Base-by-base conservation (phyloP, 352 stramenopile species). In the Blastocystis hominis region DNA sequence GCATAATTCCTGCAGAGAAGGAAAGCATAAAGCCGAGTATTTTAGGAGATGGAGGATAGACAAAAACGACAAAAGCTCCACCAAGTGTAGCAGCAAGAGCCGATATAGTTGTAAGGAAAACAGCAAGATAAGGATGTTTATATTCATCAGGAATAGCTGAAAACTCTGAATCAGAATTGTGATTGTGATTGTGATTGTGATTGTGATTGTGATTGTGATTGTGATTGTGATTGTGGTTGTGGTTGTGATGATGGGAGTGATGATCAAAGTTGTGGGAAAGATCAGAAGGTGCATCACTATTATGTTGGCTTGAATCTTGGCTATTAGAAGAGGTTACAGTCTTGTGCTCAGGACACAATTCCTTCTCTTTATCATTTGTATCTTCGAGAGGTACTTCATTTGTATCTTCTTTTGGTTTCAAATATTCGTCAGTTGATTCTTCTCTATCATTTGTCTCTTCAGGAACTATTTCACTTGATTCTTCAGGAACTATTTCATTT, bases 101-200 rank as follows among this genome's bases (percentile, higher is more conserved):
- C 24, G 30, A 59, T 0, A 86, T 68, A 9, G 76, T 86, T 24
- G 76, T 86, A 6, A 72, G 42, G 9, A 68, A 36, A 1, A 86
- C 42, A 46, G 76, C 76, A 4, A 86, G 40, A 24, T 70, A 86
- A n/a, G 76, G 76, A 44, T 86, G 76, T 38, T 76, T 86, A 44
- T 53, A 63, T n/a, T 86, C 76, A 64, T 80, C 70, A 42, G 9
- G 38, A 40, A 80, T 59, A 10, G 1, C 50, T 59, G 13, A 10
- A 1, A 20, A n/a, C n/a, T 10, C n/a, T 68, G 59, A 1, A 68
- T 68, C n/a, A n/a, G n/a, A n/a, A n/a, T n/a, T n/a, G n/a, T n/a
- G 59, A 38, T 68, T 9, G 30, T 38, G 20, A 24, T 15, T 68
- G 59, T 38, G 59, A 1, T 68, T 9, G 2, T 9, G 30, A 38